A percentile compares a stretch with the other conserved stretches of the same genome.
Conservation (phyloP, 2,329 filamentous ascomycete genomes). For the Cryphonectria radicalis region DNA sequence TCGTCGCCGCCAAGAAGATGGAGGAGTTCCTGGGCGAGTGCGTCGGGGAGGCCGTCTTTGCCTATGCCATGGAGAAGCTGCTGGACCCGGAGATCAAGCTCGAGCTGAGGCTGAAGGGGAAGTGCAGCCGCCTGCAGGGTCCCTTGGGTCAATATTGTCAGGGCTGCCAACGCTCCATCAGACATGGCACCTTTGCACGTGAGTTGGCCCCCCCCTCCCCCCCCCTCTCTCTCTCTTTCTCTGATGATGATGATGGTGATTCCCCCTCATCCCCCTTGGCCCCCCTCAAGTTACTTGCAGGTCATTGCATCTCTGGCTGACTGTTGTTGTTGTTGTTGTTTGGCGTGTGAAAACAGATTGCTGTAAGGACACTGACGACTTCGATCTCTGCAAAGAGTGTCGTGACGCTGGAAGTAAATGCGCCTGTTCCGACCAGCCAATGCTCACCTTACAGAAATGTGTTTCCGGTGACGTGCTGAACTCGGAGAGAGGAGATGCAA, state of each 20-base stretch:
- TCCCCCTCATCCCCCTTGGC: no score
- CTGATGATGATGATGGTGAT: no score
- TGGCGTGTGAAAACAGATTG: constrained; percentile 14
- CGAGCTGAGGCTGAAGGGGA: constrained; percentile 23
- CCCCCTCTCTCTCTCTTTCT: no score
- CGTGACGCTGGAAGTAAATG: constrained; percentile 21
- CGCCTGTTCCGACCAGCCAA: constrained; percentile 20
- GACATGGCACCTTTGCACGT: constrained; percentile 26
- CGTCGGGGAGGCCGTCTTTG: constrained; percentile 26
- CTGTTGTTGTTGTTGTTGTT: no score
- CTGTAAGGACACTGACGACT: constrained; percentile 25
- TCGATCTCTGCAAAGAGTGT: constrained; percentile 27
- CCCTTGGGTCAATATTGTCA: constrained; percentile 26
- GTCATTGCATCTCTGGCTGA: not conserved
- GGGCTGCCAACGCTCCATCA: constrained; percentile 22
- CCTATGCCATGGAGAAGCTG: constrained; percentile 28
- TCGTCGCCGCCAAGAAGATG: constrained; percentile 29
- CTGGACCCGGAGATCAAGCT: constrained; percentile 27
- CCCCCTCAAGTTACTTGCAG: not conserved
- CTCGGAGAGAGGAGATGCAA: constrained; percentile 24
- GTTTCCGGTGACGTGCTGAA: constrained; percentile 22
- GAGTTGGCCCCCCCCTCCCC: not conserved
- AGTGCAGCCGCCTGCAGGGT: constrained; percentile 24
- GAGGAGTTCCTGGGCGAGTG: constrained; percentile 27
- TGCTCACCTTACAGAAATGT: constrained; percentile 26